These are phyloP conservation scores for Arabidopsis hybrid DNA, from an alignment of 441 rosid species.

Conservation along the genomic window DNA sequence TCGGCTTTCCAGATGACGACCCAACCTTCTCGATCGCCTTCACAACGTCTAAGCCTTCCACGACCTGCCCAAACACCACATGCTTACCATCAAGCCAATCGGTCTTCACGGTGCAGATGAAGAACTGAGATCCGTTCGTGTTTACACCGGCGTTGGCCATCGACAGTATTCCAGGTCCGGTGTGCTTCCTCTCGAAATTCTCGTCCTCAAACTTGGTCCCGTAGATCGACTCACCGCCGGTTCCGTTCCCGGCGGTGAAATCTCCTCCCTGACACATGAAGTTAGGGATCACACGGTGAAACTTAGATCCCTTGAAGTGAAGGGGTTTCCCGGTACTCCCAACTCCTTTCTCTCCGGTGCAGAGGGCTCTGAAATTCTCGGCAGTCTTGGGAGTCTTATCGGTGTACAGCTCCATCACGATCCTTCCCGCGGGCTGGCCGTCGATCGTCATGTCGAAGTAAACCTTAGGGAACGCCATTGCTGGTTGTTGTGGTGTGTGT, in stretches of 20 bases:
- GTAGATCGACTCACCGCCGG: slow-evolving; percentile 87
- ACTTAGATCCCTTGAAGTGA: slow-evolving; percentile 73
- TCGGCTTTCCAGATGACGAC: slow-evolving; percentile 60
- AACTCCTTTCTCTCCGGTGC: slow-evolving; percentile 84
- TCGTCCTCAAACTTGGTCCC: slow-evolving; percentile 79
- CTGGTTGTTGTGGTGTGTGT: background rate
- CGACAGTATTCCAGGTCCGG: slow-evolving; percentile 75
- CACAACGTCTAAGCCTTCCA: slow-evolving; percentile 87
- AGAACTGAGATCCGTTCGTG: slow-evolving; percentile 90
- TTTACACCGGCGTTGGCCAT: slow-evolving; percentile 76
- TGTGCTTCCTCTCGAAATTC: slow-evolving; percentile 84
- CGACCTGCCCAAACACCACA: slow-evolving; percentile 85
- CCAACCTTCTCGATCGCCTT: slow-evolving; percentile 78
- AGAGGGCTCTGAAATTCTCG: slow-evolving; percentile 88
- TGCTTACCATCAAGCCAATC: slow-evolving; percentile 87
- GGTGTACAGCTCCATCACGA: slow-evolving; percentile 84
- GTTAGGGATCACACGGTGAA: slow-evolving; percentile 79
- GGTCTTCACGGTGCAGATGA: slow-evolving; percentile 80
- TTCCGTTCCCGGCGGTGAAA: slow-evolving; percentile 86
- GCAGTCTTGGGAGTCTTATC: slow-evolving; percentile 75
- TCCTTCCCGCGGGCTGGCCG: slow-evolving; percentile 63
- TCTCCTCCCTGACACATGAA: slow-evolving; percentile 90
- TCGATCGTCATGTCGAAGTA: slow-evolving; percentile 80
- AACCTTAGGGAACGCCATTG: slow-evolving; percentile 73
- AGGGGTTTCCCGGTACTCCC: slow-evolving; percentile 72